Evolutionary conservation across 441 rosid genomes (phyloP), one percentile per base, ranked within the genome.

Genomic region (Adansonia grandidieri): DNA sequence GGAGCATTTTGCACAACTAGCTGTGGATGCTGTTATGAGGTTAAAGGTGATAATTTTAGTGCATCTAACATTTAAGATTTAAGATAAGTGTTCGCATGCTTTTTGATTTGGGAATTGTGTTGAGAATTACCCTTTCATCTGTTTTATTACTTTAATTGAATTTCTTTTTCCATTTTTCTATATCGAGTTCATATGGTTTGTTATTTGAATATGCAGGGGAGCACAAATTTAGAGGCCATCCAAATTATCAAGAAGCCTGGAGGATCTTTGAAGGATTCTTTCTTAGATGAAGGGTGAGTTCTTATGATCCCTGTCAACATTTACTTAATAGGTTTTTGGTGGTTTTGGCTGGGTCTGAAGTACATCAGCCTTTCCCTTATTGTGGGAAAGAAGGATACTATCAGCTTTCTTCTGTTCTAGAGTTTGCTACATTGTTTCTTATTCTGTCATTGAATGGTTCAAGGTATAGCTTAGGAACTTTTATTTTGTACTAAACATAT

Each of bases 231-330:
- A 78, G 97, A 95, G 83, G 71, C 98, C 64, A 93, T 95, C 83
- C 98, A 95, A 75, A 95, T 94, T 79, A 93, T 95, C 82, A 95
- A 93, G 91, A 95, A 95, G 83, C 97, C 97, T 42, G 98, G 97
- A 80, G 97, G 98, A 66, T 91, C 97, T 20, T 84, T 93, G 32
- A 91, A 53, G 78, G 98, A 92, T 88, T 95, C 98, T 45, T 95
- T 95, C 86, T 85, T 95, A 81, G 98, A 95, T 91, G 98, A 95
- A 85, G 98, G 98, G 97, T 91, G 80, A 79, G 89, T 67, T 45
- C 40, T 68, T 77, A 28, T 70, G 10, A 13, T 67, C 54, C 66
- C 11, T 6, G 10, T 58, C 11, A 14, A 10, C 6, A 19, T 68
- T 68, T 45, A 45, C 22, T 17, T 19, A n/a, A 10, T 9, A 69